These are phyloP conservation scores for Scheffersomyces cryptocercus DNA, from an alignment of 1,139 yeast species.

Conservation along the genomic window DNA sequence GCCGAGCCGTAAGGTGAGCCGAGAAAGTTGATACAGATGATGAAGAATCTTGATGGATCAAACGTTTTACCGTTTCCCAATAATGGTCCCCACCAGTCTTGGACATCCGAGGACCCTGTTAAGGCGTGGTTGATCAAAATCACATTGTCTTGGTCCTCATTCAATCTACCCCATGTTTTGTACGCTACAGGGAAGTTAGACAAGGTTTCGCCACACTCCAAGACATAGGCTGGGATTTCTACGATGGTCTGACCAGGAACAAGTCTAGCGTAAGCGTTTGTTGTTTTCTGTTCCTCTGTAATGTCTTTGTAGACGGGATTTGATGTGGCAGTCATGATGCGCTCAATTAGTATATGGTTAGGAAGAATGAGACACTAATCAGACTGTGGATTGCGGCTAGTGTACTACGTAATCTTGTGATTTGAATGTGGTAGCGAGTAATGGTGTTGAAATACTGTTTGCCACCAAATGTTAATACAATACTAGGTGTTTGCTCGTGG, in stretches of 20 bases:
- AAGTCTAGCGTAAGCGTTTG: slow-evolving; percentile 69
- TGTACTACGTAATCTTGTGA: too few species aligned
- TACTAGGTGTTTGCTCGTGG: slow-evolving; percentile 14
- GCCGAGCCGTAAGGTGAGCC: slow-evolving; percentile 98
- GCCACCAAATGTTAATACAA: slow-evolving; percentile 10
- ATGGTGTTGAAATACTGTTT: neutral
- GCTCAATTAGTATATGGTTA: too few species aligned
- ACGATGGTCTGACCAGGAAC: slow-evolving; percentile 83
- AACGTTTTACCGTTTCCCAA: slow-evolving; percentile 85
- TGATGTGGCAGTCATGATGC: slow-evolving; percentile 6
- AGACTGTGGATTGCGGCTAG: too few species aligned
- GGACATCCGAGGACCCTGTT: slow-evolving; percentile 92
- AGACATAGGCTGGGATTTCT: slow-evolving; percentile 69
- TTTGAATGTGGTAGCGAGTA: too few species aligned
- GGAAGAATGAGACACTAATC: too few species aligned
- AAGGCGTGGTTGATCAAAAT: slow-evolving; percentile 91
- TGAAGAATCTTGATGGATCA: slow-evolving; percentile 84
- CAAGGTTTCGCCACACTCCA: slow-evolving; percentile 83
- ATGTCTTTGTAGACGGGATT: slow-evolving; percentile 32
- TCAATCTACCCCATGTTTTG: slow-evolving; percentile 88
- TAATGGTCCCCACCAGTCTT: slow-evolving; percentile 99
- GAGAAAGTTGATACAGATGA: slow-evolving; percentile 83
- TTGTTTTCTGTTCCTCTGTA: slow-evolving; percentile 45
- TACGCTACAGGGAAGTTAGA: slow-evolving; percentile 86
- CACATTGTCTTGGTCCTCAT: slow-evolving; percentile 64